phyloP scores from a whole-genome alignment of 192 early-diverging fungal species.

The Powellomyces hirtus region DNA sequence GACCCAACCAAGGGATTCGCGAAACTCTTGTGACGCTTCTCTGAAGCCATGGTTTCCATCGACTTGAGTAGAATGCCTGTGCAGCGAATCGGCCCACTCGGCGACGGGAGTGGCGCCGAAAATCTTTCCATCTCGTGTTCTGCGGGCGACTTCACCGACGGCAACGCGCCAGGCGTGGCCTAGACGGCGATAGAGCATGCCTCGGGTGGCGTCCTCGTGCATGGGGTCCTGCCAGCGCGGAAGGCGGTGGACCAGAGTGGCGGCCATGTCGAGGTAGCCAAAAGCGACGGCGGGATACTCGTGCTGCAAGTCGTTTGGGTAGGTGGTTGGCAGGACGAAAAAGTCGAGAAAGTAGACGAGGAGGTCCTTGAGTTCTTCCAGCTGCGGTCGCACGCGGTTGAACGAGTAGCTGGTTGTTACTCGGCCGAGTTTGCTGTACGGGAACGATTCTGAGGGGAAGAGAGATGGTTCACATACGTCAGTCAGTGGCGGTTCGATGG shows the following conservation, averaged over 20 bases:
- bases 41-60: conserved; percentile 56
- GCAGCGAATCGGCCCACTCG: conserved; percentile 80
- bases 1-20: conserved; percentile 66
- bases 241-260: conserved; percentile 71
- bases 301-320: conserved; percentile 74
- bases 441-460: conserved; percentile 63
- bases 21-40: conserved; percentile 61
- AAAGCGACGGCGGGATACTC: conserved; percentile 79
- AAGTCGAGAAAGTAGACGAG: conserved; percentile 45
- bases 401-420: conserved; percentile 83
- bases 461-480: background rate
- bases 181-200: conserved; percentile 67
- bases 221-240: conserved; percentile 73
- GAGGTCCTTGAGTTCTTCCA: conserved; percentile 67
- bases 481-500: background rate
- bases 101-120: conserved; percentile 74
- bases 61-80: conserved; percentile 59
- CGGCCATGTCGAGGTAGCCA: conserved; percentile 75
- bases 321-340: conserved; percentile 48
- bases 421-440: conserved; percentile 79
- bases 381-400: conserved; percentile 73
- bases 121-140: conserved; percentile 73
- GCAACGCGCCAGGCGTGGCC: conserved; percentile 75
- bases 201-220: conserved; percentile 64
- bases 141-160: conserved; percentile 67